Evolutionary conservation across 2,329 filamentous ascomycete genomes (phyloP).

Genomic region (Geosmithia flava): DNA sequence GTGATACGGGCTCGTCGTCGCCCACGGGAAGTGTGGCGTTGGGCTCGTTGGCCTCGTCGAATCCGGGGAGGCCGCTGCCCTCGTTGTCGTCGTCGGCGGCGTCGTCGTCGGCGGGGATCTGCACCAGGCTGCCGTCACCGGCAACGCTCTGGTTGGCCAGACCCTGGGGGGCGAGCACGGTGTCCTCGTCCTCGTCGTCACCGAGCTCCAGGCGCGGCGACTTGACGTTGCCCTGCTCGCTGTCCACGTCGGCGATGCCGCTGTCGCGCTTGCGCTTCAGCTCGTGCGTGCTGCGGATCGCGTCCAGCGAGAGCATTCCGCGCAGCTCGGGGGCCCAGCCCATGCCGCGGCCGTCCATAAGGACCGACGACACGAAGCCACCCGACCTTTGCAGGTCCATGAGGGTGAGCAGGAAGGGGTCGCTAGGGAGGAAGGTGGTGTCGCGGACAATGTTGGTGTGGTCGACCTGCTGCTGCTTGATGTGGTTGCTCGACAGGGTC

Average conservation of each 20-base stretch:
- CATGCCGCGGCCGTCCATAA: slow-evolving; percentile 66
- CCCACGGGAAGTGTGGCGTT: slow-evolving; percentile 43
- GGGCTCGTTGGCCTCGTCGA: slow-evolving; percentile 70
- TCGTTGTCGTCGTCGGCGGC: slow-evolving; percentile 19
- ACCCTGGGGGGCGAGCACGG: slow-evolving; percentile 33
- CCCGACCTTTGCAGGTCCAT: slow-evolving; percentile 89
- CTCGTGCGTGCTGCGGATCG: slow-evolving; percentile 63
- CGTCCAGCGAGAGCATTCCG: slow-evolving; percentile 80
- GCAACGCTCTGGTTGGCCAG: slow-evolving; percentile 40
- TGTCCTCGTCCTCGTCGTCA: slow-evolving; percentile 49
- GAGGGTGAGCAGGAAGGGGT: slow-evolving; percentile 75
- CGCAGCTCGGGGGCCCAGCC: slow-evolving; percentile 88
- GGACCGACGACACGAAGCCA: slow-evolving; percentile 76
- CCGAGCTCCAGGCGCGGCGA: slow-evolving; percentile 58
- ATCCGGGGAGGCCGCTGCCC: slow-evolving; percentile 41
- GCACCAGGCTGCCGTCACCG: slow-evolving; percentile 34
- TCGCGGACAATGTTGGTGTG: slow-evolving; percentile 77
- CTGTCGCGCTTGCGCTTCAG: slow-evolving; percentile 91
- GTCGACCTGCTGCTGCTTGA: slow-evolving; percentile 78
- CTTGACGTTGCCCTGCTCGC: slow-evolving; percentile 51
- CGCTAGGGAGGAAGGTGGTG: slow-evolving; percentile 71
- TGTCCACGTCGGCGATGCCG: slow-evolving; percentile 68
- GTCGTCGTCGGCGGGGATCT: slow-evolving; percentile 16
- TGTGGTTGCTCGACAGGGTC: slow-evolving; percentile 61
- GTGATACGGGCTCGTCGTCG: slow-evolving; percentile 75